Evolutionary conservation across 2,329 filamentous ascomycete species (phyloP).

Genomic region (Diaporthe sp.): DNA sequence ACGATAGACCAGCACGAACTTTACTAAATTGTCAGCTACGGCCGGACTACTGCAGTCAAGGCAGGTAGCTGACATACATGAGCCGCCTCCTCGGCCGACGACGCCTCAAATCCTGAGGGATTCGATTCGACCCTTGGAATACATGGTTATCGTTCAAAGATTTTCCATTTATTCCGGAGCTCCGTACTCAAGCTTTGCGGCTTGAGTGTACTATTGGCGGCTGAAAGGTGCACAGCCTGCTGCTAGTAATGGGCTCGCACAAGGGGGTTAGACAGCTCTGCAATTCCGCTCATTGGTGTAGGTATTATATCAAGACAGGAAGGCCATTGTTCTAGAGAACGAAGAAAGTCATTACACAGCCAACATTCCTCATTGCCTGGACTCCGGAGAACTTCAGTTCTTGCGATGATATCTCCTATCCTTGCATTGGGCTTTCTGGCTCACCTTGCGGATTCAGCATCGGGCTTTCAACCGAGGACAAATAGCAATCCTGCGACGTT

Average conservation of each 20-base stretch:
- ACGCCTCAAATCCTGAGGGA: background rate
- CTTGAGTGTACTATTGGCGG: background rate
- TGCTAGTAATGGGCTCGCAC: background rate
- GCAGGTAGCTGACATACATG: background rate
- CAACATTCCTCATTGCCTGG: fast-evolving
- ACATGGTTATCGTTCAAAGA: background rate
- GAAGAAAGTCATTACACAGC: too few species aligned
- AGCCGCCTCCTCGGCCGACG: background rate
- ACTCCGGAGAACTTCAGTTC: background rate
- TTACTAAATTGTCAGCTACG: background rate
- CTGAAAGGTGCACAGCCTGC: background rate
- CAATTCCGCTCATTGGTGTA: too few species aligned
- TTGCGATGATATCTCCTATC: background rate
- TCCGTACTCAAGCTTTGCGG: background rate
- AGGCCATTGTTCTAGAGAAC: background rate
- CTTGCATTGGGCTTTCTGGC: background rate
- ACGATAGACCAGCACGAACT: background rate
- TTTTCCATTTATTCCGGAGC: background rate
- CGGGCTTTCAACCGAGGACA: background rate
- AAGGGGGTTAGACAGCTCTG: too few species aligned
- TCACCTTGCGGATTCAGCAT: background rate
- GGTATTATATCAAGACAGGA: background rate
- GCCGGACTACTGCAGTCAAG: background rate
- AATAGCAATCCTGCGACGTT: background rate
- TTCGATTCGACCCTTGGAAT: background rate